Evolutionary conservation across 2,329 filamentous ascomycete species (phyloP).

Genomic region (Fusarium anguioides): DNA sequence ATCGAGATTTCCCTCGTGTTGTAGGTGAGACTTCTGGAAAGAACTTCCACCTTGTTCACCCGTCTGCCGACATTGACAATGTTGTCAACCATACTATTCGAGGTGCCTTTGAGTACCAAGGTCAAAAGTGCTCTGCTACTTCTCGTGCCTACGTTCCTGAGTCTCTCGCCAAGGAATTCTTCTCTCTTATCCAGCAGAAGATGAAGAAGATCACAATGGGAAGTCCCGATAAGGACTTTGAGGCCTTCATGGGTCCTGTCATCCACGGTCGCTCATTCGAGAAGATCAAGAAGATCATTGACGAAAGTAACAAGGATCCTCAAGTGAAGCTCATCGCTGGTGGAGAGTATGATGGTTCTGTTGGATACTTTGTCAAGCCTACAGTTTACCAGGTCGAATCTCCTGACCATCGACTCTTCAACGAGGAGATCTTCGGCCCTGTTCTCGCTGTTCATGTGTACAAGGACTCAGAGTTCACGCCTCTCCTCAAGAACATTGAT

Average conservation of each 20-base stretch:
- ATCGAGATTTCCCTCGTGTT: constrained; percentile 85
- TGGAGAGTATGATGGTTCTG: constrained; percentile 79
- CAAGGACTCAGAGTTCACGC: constrained; percentile 67
- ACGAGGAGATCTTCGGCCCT: constrained; percentile 84
- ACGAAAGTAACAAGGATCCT: constrained; percentile 79
- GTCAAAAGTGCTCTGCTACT: constrained; percentile 90
- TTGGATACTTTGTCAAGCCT: constrained; percentile 85
- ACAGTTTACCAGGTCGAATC: constrained; percentile 82
- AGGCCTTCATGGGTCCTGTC: constrained; percentile 84
- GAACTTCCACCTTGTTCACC: constrained; percentile 90
- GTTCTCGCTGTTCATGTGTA: constrained; percentile 81
- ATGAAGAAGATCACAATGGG: constrained; percentile 77
- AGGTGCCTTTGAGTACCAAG: constrained; percentile 89
- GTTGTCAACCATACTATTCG: constrained; percentile 86
- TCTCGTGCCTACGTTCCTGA: constrained; percentile 83
- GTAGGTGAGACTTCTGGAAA: constrained; percentile 93
- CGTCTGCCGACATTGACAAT: constrained; percentile 79
- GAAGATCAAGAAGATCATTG: constrained; percentile 80
- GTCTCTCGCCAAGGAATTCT: constrained; percentile 78
- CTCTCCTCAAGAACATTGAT: constrained; percentile 53
- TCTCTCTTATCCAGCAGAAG: constrained; percentile 72
- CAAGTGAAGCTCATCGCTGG: constrained; percentile 79
- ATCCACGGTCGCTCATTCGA: constrained; percentile 85
- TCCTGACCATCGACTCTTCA: constrained; percentile 78
- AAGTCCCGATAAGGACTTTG: constrained; percentile 73